A percentile compares a stretch with the other conserved stretches of the same genome.
Conservation (phyloP, 1,284 basidiomycete genomes). For the Sporisorium reilianum region DNA sequence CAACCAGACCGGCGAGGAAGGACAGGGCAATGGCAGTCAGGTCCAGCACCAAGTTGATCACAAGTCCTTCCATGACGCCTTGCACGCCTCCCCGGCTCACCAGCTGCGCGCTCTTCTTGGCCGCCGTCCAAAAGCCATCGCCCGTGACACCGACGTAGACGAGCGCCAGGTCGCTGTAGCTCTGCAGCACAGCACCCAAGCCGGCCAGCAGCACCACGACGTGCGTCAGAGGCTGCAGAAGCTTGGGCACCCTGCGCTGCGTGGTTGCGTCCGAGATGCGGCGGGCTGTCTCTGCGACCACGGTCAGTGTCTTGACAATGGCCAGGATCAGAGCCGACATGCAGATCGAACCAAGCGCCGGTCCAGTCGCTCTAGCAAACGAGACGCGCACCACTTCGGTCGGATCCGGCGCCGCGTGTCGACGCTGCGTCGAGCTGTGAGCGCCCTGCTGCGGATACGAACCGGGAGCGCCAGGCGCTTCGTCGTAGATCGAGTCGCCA, state of each 20-base stretch:
- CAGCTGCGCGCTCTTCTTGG: constrained; percentile 77
- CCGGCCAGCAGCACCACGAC: constrained; percentile 78
- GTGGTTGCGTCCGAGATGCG: constrained; percentile 43
- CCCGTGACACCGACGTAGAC: constrained; percentile 88
- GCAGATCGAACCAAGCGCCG: constrained; percentile 82
- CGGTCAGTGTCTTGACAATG: constrained; percentile 72
- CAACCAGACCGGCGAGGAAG: constrained; percentile 82
- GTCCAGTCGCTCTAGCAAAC: constrained; percentile 81
- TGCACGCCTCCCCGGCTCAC: constrained; percentile 70
- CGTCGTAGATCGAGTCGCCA: constrained; percentile 48
- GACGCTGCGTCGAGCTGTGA: constrained; percentile 8
- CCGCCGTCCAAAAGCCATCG: constrained; percentile 82
- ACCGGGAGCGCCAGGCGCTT: constrained; percentile 31
- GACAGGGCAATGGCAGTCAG: constrained; percentile 81
- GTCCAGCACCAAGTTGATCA: constrained; percentile 76
- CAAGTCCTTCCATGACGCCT: constrained; percentile 71
- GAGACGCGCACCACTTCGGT: constrained; percentile 80
- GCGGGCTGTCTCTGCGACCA: constrained; percentile 73
- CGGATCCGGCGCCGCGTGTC: constrained; percentile 40
- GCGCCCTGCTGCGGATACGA: constrained; percentile 23
- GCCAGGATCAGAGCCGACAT: constrained; percentile 83
- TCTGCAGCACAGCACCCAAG: constrained; percentile 70
- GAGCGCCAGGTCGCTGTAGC: constrained; percentile 79
- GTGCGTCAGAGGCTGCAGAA: constrained; percentile 70
- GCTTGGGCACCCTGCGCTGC: constrained; percentile 52